These are phyloP conservation scores for Crithidia brevicula DNA, from an alignment of 208 protist species.

Conservation along the genomic window DNA sequence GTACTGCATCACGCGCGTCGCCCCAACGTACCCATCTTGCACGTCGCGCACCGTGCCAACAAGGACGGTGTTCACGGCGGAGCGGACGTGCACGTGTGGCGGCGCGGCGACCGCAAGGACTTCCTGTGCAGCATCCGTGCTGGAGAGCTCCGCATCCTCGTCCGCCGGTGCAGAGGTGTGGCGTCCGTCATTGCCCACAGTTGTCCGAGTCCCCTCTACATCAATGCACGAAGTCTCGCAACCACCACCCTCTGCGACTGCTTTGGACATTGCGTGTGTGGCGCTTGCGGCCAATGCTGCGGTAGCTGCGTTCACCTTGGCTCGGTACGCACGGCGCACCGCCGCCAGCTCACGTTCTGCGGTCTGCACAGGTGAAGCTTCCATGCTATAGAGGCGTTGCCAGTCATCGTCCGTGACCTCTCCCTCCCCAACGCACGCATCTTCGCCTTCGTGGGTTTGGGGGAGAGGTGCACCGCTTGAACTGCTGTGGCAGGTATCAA, in stretches of 20 bases:
- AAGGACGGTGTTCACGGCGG: conserved; percentile 57
- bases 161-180: neutral
- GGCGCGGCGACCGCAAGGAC: conserved; percentile 6
- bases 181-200: neutral
- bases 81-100: conserved; percentile 63
- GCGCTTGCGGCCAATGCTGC: too few relatives aligned
- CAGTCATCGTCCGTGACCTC: conserved; percentile 46
- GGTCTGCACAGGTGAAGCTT: conserved; percentile 1
- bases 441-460: too few relatives aligned
- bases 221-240: too few relatives aligned
- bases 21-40: conserved; percentile 69
- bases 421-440: too few relatives aligned
- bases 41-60: conserved; percentile 71
- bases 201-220: too few relatives aligned
- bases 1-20: conserved; percentile 61
- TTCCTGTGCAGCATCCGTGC: neutral
- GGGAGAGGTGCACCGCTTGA: too few relatives aligned
- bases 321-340: conserved; percentile 10
- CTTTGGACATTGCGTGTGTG: too few relatives aligned
- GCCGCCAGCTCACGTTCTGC: conserved; percentile 14
- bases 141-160: neutral
- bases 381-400: conserved; percentile 37
- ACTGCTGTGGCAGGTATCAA: conserved; percentile 41
- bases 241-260: too few relatives aligned
- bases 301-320: neutral